Evolutionary conservation across 345 rosid genomes (phyloP).

Genomic region (Eutrema yunnanense): DNA sequence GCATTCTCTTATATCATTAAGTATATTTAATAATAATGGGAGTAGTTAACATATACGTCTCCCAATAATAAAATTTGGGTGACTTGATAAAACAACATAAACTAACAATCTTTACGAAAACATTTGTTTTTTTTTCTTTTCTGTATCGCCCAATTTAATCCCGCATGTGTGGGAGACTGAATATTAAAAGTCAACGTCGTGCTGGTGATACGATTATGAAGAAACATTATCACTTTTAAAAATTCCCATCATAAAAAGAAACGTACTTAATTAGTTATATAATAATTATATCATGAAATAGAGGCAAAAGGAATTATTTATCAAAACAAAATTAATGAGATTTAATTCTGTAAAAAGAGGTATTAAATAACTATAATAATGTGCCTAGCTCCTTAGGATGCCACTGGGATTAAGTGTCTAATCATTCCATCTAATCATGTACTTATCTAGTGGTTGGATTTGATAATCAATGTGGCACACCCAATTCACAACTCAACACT

Average conservation of each 20-base stretch:
- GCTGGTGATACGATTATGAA: constrained; percentile 25
- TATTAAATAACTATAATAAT: not conserved
- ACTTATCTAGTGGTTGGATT: constrained; percentile 31
- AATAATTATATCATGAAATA: not conserved
- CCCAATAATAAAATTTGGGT: not conserved
- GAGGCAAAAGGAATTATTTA: not conserved
- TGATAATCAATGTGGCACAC: constrained; percentile 13
- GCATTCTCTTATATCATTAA: not conserved
- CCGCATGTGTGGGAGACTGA: constrained; percentile 21
- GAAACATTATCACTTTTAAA: constrained; percentile 1
- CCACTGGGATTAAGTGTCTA: constrained; percentile 19
- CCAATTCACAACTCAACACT: constrained; percentile 21
- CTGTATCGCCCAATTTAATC: not conserved
- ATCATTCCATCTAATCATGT: constrained; percentile 24
- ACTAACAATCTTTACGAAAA: not conserved
- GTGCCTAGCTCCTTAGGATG: constrained; percentile 5
- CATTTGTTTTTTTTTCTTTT: not conserved
- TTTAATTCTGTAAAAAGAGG: not conserved
- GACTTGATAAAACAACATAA: not conserved
- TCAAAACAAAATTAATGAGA: not conserved
- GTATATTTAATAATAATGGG: not conserved
- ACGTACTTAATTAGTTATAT: not conserved
- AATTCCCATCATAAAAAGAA: not conserved
- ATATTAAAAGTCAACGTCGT: constrained; percentile 26
- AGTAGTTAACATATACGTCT: constrained; percentile 11